A percentile compares a stretch with the other conserved stretches of the same genome.
phyloP scores from a whole-genome alignment of 352 stramenopile genomes.

The Thraustochytrium striatum region DNA sequence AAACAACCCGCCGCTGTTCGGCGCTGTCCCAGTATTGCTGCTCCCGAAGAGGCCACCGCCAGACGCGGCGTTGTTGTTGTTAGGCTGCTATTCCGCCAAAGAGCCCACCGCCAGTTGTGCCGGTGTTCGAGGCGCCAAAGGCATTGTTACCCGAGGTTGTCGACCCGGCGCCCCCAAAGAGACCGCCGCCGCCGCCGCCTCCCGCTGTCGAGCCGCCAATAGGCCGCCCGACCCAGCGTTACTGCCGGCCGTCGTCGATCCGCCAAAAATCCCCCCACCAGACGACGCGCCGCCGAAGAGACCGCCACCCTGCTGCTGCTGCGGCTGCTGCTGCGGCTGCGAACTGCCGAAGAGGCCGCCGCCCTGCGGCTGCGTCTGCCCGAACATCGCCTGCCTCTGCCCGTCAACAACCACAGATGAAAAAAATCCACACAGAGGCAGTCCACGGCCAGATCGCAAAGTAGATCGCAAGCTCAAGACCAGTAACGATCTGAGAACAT shows the following conservation, averaged over 20 bases:
- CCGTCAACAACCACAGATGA: neutral
- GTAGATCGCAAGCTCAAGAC: no score
- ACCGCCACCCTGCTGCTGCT: neutral
- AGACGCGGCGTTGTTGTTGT: neutral
- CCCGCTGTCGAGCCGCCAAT: neutral
- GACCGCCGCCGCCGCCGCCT: neutral
- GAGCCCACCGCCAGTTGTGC: neutral
- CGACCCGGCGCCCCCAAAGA: conserved; percentile 3
- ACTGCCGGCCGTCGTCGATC: no score
- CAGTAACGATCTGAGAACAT: no score
- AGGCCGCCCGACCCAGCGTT: neutral
- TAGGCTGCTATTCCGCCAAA: conserved; percentile 7
- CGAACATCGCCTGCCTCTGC: neutral
- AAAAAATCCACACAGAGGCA: neutral
- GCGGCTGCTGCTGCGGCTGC: neutral
- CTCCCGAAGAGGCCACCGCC: neutral
- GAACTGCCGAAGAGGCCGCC: neutral
- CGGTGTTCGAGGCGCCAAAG: neutral
- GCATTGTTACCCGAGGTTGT: neutral
- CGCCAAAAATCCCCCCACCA: neutral
- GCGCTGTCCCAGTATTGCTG: neutral
- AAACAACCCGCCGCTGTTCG: conserved; percentile 15
- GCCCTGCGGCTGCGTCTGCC: neutral
- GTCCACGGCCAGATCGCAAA: neutral
- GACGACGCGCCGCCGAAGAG: neutral